Base-by-base conservation (phyloP, 352 stramenopile species). In the Nothophytophthora sp. region DNA sequence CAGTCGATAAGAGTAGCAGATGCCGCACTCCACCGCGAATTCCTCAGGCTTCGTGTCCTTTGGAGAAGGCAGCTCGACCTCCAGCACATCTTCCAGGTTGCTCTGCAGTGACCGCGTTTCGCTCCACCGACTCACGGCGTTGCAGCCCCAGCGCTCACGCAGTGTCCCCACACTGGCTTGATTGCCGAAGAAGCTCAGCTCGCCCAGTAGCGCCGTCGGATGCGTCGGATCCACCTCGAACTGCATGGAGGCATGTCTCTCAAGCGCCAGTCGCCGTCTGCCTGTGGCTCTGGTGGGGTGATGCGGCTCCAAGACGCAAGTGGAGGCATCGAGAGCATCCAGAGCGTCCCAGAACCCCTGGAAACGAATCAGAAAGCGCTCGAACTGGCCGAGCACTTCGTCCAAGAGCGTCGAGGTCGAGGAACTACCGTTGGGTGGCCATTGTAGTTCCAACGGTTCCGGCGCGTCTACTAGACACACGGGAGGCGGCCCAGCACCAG, bases 1-100 rank as follows among this genome's bases (percentile, higher is more conserved):
- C 10, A 89, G 57, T 0, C 81, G 78, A 42, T 95, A 95, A 52
- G 67, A 83, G 55, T 96, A 96, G 66, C 88, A 96, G 53, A 96
- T 96, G 30, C 88, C 88, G 39, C 88, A 96, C 59, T 97, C 88
- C 15, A 87, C 48, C 3, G 76, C 76, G 52, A 95, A 94, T 34
- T 92, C 76, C 5, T 93, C 76, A 0, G 51, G 37, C 23, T 71
- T 70, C 9, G 63, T 67, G 9, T 63, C 70, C 38, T 55, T 70
- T 3, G 78, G 82, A 5, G 73, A 83, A 25, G 86, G 86, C 46
- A 95, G 73, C 38, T 58, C 60, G 3, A 95, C 34, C 13, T 72
- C 63, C 11, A 95, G 55, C 11, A 91, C 55, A 0, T 50, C 18
- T 35, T 87, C 75, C n/a, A 95, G 58, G 57, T 95, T 95, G 41